Percentiles rank a stretch among this genome's conserved stretches.
Evolutionary conservation across 202 grass and related monocot genomes (phyloP).

Genomic region (Panicum virgatum): DNA sequence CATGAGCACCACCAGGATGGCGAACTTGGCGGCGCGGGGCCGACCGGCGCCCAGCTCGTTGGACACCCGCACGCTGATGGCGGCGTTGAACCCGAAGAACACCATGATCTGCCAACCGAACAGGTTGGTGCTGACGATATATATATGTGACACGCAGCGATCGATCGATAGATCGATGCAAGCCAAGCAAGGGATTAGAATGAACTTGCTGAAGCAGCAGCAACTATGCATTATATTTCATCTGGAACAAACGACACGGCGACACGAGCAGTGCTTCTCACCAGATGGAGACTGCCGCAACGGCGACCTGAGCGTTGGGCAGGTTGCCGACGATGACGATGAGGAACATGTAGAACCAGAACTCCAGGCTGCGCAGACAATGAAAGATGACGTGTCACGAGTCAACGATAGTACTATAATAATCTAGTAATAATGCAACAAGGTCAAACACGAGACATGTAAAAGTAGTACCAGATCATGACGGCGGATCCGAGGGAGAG

Average conservation of each 20-base stretch:
- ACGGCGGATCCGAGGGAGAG: slow-evolving; percentile 82
- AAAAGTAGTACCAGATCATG: slow-evolving; percentile 53
- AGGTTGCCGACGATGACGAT: slow-evolving; percentile 76
- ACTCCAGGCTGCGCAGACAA: slow-evolving; percentile 53
- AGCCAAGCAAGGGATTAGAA: not conserved
- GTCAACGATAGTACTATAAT: too few relatives aligned
- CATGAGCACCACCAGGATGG: slow-evolving; percentile 70
- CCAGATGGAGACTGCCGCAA: slow-evolving; percentile 90
- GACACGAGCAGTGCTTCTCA: not conserved
- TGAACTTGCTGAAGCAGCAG: not conserved
- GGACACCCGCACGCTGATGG: slow-evolving; percentile 86
- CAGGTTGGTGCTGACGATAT: slow-evolving; percentile 67
- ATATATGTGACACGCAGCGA: too few relatives aligned
- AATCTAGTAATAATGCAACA: too few relatives aligned
- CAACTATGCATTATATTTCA: too few relatives aligned
- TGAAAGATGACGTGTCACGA: not conserved
- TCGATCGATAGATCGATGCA: not conserved
- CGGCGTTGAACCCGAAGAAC: slow-evolving; percentile 92
- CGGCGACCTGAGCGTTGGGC: slow-evolving; percentile 73
- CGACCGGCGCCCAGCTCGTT: slow-evolving; percentile 83
- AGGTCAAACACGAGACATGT: too few relatives aligned
- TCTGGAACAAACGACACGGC: too few relatives aligned
- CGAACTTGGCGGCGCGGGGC: slow-evolving; percentile 61
- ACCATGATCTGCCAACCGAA: slow-evolving; percentile 89
- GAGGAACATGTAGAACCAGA: slow-evolving; percentile 89